These are phyloP conservation scores for Casuarina equisetifolia DNA, from an alignment of 306 rosid genomes.

Conservation along the genomic window DNA sequence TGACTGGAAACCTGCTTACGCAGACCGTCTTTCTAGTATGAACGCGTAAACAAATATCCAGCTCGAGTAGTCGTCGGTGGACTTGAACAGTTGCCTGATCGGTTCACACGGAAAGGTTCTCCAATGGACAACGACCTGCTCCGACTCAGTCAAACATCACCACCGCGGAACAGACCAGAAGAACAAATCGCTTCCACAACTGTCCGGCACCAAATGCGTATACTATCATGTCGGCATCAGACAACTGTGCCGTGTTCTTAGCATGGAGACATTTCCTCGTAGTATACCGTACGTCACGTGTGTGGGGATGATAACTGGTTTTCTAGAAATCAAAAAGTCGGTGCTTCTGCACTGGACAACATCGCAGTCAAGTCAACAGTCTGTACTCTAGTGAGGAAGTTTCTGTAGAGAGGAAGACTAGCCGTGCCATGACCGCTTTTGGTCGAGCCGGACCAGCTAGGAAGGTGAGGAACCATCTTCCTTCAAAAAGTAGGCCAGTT, in stretches of 20 bases:
- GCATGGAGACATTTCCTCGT: neutral
- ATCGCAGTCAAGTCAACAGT: neutral
- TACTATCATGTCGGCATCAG: neutral
- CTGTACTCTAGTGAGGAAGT: neutral
- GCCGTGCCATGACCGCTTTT: conserved; percentile 4
- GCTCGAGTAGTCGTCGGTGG: too few relatives aligned
- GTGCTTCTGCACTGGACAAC: neutral
- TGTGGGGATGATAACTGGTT: neutral
- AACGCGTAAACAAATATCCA: neutral
- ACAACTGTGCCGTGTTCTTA: neutral
- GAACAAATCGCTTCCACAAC: too few relatives aligned
- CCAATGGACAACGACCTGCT: too few relatives aligned
- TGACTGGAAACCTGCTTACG: neutral
- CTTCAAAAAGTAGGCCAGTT: neutral
- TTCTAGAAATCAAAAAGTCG: conserved; percentile 1
- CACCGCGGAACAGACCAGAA: neutral
- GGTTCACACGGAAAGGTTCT: too few relatives aligned
- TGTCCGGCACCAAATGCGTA: neutral
- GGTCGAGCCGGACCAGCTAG: neutral
- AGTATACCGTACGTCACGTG: too few relatives aligned
- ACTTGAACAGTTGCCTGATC: too few relatives aligned
- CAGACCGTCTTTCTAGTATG: neutral
- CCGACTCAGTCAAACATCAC: neutral
- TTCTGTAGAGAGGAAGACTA: neutral
- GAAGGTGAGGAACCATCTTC: neutral